Evolutionary conservation across 2,329 filamentous ascomycete species (phyloP), one percentile per base, ranked within the genome.

Genomic region (Colletotrichum costaricense): DNA sequence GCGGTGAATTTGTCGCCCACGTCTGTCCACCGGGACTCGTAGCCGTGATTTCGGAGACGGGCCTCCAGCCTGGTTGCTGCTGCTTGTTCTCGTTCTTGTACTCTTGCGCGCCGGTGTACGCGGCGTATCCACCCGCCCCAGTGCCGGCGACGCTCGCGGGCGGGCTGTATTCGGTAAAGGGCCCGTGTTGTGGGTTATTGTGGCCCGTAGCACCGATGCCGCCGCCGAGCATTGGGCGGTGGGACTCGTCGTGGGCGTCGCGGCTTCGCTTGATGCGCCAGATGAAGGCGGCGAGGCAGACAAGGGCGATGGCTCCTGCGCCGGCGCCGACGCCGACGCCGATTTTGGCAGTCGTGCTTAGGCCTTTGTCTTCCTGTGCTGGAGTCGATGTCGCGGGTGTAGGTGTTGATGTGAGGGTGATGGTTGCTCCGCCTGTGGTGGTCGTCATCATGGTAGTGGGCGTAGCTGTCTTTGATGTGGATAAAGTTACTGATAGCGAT

Each of bases 281-380:
- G 19, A 71, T 16, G 49, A 69, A 74, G 46, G 57, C 63, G 12
- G 58, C 19, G 19, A 75, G 42, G 14, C 60, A 52, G 1, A 74
- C 72, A 2, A 77, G 71, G 0, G 74, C 78, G 19, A 79, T 62
- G 14, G 65, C 72, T 6, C 80, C 81, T 42, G 81, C 77, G 22
- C 73, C 78, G 3, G 81, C 78, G 12, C 84, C 85, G 0, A 84
- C 80, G 6, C 82, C 84, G 11, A 87, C 79, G 11, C 83, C 85
- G 56, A 85, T 79, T 24, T 82, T 85, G 5, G 81, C 80, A 6
- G 79, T 79, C 0, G 80, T 82, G 4, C 82, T 81, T 14, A 86
- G 79, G 9, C 77, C 74, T 35, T 16, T 67, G 7, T 22, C 59
- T 22, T 56, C 46, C 2, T 72, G 71, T 16, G 56, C 33, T 5